phyloP scores from a whole-genome alignment of 2,329 filamentous ascomycete species.

The Neonectria hederae region DNA sequence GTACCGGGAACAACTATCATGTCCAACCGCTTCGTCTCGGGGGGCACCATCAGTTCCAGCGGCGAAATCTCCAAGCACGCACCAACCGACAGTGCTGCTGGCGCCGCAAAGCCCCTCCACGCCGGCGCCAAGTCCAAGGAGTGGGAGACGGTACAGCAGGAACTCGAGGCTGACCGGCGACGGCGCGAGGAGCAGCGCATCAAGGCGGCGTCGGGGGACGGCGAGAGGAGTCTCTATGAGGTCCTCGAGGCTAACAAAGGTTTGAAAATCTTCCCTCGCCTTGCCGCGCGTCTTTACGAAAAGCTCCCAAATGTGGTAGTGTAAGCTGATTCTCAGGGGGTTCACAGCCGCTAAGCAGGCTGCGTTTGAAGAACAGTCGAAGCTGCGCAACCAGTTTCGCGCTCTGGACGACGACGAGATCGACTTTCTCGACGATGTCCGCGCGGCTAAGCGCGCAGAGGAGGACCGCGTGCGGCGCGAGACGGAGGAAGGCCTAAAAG shows the following conservation, averaged over 20 bases:
- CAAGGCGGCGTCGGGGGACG: constrained; percentile 53
- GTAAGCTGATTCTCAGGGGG: constrained; percentile 3
- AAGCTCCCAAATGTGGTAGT: neutral
- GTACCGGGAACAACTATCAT: constrained; percentile 46
- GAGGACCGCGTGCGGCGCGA: constrained; percentile 65
- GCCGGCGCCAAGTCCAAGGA: constrained; percentile 50
- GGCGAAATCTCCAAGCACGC: constrained; percentile 38
- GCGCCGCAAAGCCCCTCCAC: constrained; percentile 30
- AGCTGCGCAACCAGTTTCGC: constrained; percentile 80
- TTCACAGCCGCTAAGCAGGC: constrained; percentile 78
- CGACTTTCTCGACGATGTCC: constrained; percentile 74
- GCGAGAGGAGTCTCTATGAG: constrained; percentile 74
- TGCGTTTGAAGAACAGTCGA: constrained; percentile 78
- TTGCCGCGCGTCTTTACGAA: neutral
- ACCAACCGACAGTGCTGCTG: neutral
- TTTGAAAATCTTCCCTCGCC: constrained; percentile 43
- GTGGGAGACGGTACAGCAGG: constrained; percentile 72
- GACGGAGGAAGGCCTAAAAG: constrained; percentile 64
- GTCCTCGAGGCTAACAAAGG: constrained; percentile 85
- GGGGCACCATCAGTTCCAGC: constrained; percentile 57
- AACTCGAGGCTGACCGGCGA: constrained; percentile 69
- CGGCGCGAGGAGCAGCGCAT: constrained; percentile 62
- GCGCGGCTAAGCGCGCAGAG: constrained; percentile 58
- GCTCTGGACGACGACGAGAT: constrained; percentile 82
- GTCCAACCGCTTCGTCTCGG: constrained; percentile 66